Evolutionary conservation across 768 basidiomycete genomes (phyloP), one percentile per base, ranked within the genome.

Genomic region (Lactarius psammicola): DNA sequence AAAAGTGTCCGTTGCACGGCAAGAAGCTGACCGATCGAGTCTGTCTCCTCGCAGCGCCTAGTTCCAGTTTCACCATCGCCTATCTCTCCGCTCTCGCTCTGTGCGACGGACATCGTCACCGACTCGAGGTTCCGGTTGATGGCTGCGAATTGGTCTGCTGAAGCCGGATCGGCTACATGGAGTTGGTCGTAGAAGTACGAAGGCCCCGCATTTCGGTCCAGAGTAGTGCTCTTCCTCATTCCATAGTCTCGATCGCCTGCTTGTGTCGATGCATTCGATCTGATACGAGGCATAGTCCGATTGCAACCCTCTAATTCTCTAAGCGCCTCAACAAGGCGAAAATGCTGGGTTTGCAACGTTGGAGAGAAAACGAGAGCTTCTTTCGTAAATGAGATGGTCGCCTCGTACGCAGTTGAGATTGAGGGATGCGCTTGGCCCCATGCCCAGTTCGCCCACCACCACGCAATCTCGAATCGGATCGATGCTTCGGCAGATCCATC

Each of bases 11-110:
- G 36, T 42, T 62, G 53, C 11, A 5, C 10, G 17, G 36, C 11
- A 1, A 62, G 28, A 13, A 53, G 70, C 83, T 76, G 84, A 84
- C 49, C 9, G 3, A 44, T n/a, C 30, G 13, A 42, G 13, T 18
- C 11, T n/a, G n/a, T n/a, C n/a, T n/a, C n/a, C n/a, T n/a, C n/a
- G n/a, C n/a, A n/a, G n/a, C n/a, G n/a, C n/a, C n/a, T n/a, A n/a
- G n/a, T n/a, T n/a, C n/a, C n/a, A n/a, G n/a, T n/a, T n/a, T n/a
- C n/a, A n/a, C n/a, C n/a, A n/a, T n/a, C n/a, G n/a, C n/a, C n/a
- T 11, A 38, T 18, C 31, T 13, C 11, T 5, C 13, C 6, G 17
- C 0, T 4, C 11, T 26, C 42, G 10, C 2, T 9, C n/a, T 42
- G 23, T 7, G 13, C 20, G 10, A 20, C 26, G 34, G 59, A 59